Conservation (phyloP, 2,329 filamentous ascomycete genomes). For the Westerdykella sp. region DNA sequence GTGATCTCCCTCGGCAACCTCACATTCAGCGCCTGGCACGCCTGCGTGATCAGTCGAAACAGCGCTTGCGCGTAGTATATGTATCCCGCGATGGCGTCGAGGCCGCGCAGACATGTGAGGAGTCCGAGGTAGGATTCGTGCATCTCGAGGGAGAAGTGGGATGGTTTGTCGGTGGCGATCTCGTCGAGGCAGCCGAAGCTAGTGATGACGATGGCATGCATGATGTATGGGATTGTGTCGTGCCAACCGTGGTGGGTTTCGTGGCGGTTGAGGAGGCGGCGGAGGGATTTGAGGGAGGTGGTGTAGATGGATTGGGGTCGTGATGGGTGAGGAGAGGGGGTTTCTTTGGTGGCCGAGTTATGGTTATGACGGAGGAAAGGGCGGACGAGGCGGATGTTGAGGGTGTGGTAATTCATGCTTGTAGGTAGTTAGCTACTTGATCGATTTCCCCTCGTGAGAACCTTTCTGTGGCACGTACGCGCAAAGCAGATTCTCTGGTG, state of each 20-base stretch:
- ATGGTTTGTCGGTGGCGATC: slow-evolving; percentile 8
- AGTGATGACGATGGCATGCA: slow-evolving; percentile 21
- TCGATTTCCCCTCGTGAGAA: not conserved
- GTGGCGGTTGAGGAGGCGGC: slow-evolving; percentile 19
- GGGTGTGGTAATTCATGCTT: slow-evolving; percentile 25
- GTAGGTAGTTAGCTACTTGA: slow-evolving; percentile 6
- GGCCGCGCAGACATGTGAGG: slow-evolving; percentile 21
- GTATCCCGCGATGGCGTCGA: slow-evolving; percentile 17
- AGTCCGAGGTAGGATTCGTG: slow-evolving; percentile 23
- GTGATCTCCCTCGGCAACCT: slow-evolving; percentile 17
- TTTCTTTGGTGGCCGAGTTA: slow-evolving; percentile 7
- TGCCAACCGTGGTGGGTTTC: slow-evolving; percentile 23
- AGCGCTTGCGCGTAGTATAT: slow-evolving; percentile 26
- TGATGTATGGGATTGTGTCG: slow-evolving; percentile 17
- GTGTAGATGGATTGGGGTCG: slow-evolving; percentile 14
- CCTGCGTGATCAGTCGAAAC: slow-evolving; percentile 24
- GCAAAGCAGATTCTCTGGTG: slow-evolving; percentile 21
- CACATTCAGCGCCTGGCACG: slow-evolving; percentile 17
- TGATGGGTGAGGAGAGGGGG: slow-evolving; percentile 10
- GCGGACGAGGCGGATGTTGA: slow-evolving; percentile 21
- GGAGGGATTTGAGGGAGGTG: slow-evolving; percentile 17
- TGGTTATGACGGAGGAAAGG: slow-evolving; percentile 15
- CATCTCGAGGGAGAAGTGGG: slow-evolving; percentile 2
- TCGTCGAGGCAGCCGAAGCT: slow-evolving; percentile 25
- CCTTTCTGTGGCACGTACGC: slow-evolving; percentile 14